Conservation (phyloP, 352 stramenopile species). For the Phytophthora rubi region DNA sequence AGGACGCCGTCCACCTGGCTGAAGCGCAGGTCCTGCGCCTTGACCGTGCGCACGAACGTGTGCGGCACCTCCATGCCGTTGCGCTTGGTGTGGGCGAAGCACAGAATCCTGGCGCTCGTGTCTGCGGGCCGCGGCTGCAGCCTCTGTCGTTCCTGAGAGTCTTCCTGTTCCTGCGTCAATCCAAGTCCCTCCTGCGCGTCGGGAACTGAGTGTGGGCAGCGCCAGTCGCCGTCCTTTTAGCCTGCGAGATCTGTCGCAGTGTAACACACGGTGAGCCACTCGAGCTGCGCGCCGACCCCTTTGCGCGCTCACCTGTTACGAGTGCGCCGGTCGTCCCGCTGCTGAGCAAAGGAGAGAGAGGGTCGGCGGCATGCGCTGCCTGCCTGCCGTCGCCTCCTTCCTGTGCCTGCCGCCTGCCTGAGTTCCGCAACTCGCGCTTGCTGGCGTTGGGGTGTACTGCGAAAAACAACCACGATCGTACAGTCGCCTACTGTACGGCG, state of each 20-base stretch:
- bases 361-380: slow-evolving; percentile 41
- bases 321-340: slow-evolving; percentile 16
- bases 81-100: slow-evolving; percentile 44
- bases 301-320: slow-evolving; percentile 12
- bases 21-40: slow-evolving; percentile 80
- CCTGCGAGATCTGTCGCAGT: slow-evolving; percentile 39
- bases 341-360: slow-evolving; percentile 19
- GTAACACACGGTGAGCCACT: slow-evolving; percentile 24
- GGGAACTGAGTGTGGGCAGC: not conserved
- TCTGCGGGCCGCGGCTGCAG: slow-evolving; percentile 16
- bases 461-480: slow-evolving; percentile 48
- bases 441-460: slow-evolving; percentile 31
- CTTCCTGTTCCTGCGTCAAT: not conserved
- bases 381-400: slow-evolving; percentile 4
- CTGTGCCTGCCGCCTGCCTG: slow-evolving; percentile 20
- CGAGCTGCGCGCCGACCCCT: slow-evolving; percentile 1
- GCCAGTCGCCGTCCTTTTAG: slow-evolving; percentile 5
- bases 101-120: slow-evolving; percentile 44
- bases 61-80: slow-evolving; percentile 68
- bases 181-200: not conserved
- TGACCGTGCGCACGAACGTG: slow-evolving; percentile 86
- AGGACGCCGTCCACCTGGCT: slow-evolving; percentile 79
- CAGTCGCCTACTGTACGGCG: slow-evolving; percentile 27
- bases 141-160: slow-evolving; percentile 13
- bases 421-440: slow-evolving; percentile 38